Percentiles rank a stretch among this genome's conserved stretches.
Evolutionary conservation across 345 rosid genomes (phyloP).

Genomic region (Bruguiera gymnorhiza): DNA sequence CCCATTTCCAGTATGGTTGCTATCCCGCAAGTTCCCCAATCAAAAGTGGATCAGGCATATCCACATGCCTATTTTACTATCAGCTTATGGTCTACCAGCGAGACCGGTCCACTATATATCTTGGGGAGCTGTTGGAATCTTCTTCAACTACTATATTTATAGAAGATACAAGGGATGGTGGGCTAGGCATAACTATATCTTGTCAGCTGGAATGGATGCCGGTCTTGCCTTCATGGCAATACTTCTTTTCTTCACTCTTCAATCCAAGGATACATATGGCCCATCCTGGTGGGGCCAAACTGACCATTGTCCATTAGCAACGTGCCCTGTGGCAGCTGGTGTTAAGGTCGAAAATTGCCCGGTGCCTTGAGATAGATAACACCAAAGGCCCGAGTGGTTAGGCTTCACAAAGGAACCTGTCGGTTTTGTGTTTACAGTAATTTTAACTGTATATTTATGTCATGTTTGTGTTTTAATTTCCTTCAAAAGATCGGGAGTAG

Average conservation of each 20-base stretch:
- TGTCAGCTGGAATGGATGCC: slow-evolving; percentile 1
- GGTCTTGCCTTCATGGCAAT: slow-evolving; percentile 10
- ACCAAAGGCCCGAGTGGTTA: too few relatives aligned
- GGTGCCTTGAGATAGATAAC: too few relatives aligned
- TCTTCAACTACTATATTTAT: slow-evolving; percentile 3
- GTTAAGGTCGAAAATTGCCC: neutral
- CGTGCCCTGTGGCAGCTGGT: neutral
- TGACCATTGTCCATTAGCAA: neutral
- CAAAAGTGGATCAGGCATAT: slow-evolving; percentile 7
- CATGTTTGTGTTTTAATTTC: too few relatives aligned
- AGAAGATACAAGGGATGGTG: slow-evolving; percentile 12
- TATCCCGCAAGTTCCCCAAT: neutral
- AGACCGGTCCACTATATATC: slow-evolving; percentile 2
- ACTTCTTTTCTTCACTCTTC: neutral
- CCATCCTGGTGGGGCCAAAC: neutral
- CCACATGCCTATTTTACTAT: neutral
- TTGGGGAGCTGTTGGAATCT: neutral
- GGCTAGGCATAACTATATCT: slow-evolving; percentile 5
- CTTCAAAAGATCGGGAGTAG: too few relatives aligned
- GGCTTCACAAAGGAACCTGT: too few relatives aligned
- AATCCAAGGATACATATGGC: neutral
- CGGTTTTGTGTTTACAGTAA: too few relatives aligned
- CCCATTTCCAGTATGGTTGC: neutral
- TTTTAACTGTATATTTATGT: too few relatives aligned
- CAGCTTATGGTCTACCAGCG: neutral